Evolutionary conservation across 305 asterid species (phyloP), one percentile per base, ranked within the genome.

Genomic region (Lippia alba): DNA sequence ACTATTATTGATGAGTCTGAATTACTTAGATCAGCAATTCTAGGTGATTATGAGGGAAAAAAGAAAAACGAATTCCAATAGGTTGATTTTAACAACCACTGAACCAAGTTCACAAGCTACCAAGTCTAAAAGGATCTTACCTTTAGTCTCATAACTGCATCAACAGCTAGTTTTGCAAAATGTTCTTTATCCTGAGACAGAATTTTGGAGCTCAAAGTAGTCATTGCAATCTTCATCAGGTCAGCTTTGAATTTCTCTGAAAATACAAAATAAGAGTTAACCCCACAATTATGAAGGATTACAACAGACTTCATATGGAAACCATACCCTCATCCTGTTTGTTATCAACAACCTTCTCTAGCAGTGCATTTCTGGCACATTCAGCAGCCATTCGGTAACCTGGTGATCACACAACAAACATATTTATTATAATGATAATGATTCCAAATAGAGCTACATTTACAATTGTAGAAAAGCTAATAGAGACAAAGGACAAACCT

Each of bases 311-410:
- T 24, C 30, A 24, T 24, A 24, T 3, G 30, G 30, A 24, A 24
- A 3, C 2, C 30, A 24, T 66, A 87, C 96, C 94, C 80, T 85
- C 82, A 82, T 89, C 89, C 55, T 75, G 79, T 74, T 85, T 89
- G 55, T 89, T 87, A 72, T 89, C 96, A 16, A 85, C 85, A 12
- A 79, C 96, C 76, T 75, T 89, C 79, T 82, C 88, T 76, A 85
- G 72, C 77, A 89, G 73, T 16, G 93, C 91, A 73, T 73, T 78
- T 64, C 91, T 87, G 8, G 96, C 94, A 78, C 89, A 84, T 67
- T 89, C 96, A 57, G 90, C 82, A 48, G 96, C 96, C 94, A 89
- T 81, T 11, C 96, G 96, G 62, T 77, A 89, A 55, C 96, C 96
- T 89, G 79, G 55, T 15, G 32, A 67, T 49, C n/a, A 12, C 15